Evolutionary conservation across 73 alveolate genomes (phyloP), one percentile per base, ranked within the genome.

Genomic region (Blepharisma japonicum): DNA sequence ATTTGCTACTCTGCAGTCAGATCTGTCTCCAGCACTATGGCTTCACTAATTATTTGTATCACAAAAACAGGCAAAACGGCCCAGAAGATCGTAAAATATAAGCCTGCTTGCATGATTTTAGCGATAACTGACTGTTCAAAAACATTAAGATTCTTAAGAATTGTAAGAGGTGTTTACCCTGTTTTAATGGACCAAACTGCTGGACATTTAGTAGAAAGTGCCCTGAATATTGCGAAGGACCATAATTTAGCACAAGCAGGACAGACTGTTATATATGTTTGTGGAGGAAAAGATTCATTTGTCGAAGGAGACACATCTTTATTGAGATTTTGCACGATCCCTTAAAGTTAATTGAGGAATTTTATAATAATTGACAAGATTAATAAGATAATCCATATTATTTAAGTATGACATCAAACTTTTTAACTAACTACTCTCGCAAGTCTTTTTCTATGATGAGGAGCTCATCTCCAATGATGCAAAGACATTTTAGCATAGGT

Each of bases 151-250:
- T n/a, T 50, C 11, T 18, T 70, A 39, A 51, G 78, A 49, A 39
- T 78, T n/a, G 55, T 18, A 6, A 78, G 77, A 68, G 86, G 86
- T 18, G 77, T 70, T 11, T 56, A 77, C 66, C 72, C 84, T 11
- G 55, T 77, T 72, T 3, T 61, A 6, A 23, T 54, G 8, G 80
- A 72, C 39, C n/a, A 54, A 2, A 25, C 20, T 27, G 27, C 32
- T 2, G 81, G 80, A 0, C 23, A 18, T 7, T 54, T 8, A 2
- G 18, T 14, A 14, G 74, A 61, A 61, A 61, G 49, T 61, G 74
- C 74, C 18, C 14, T 61, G 0, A 25, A 39, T 8, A n/a, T 61
- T 61, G 39, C 18, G 14, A 61, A 20, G 47, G 74, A 61, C 0
- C 74, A 61, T 61, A 11, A 61, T 8, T 9, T 61, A 14, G 50